These are phyloP conservation scores for Pisolithus microcarpus DNA, from an alignment of 768 basidiomycete genomes.

Conservation along the genomic window DNA sequence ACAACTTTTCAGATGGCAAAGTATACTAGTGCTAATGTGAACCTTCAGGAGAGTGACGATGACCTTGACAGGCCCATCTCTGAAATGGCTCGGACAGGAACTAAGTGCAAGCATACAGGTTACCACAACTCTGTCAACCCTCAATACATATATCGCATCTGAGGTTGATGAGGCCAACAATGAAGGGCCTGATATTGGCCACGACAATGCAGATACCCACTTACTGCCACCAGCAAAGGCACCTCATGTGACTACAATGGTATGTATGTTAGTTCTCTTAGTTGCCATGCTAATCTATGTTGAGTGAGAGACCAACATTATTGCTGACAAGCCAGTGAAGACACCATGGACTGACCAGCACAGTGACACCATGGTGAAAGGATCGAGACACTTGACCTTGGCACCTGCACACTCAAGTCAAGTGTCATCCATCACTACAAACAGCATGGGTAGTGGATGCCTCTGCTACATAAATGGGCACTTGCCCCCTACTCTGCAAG, in stretches of 20 bases:
- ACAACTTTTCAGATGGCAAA: too few species aligned
- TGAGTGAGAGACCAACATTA: neutral
- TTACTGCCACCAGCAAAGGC: neutral
- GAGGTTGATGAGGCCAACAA: neutral
- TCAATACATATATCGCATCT: neutral
- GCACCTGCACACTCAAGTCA: neutral
- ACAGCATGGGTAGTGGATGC: neutral
- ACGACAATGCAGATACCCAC: neutral
- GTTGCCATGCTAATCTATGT: neutral
- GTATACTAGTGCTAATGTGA: too few species aligned
- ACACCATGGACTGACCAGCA: neutral
- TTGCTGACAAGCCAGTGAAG: neutral
- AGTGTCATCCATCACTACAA: neutral
- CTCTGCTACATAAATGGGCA: neutral
- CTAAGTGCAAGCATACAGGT: neutral
- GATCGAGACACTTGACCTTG: too few species aligned
- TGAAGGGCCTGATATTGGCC: neutral
- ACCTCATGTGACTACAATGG: neutral
- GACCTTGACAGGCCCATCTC: neutral
- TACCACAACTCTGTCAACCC: neutral
- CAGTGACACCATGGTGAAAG: too few species aligned
- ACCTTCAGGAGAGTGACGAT: too few species aligned
- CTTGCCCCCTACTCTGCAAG: neutral
- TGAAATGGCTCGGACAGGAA: neutral
- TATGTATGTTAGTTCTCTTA: too few species aligned